These are phyloP conservation scores for Paramecium biaurelia DNA, from an alignment of 73 alveolate genomes.

Conservation along the genomic window DNA sequence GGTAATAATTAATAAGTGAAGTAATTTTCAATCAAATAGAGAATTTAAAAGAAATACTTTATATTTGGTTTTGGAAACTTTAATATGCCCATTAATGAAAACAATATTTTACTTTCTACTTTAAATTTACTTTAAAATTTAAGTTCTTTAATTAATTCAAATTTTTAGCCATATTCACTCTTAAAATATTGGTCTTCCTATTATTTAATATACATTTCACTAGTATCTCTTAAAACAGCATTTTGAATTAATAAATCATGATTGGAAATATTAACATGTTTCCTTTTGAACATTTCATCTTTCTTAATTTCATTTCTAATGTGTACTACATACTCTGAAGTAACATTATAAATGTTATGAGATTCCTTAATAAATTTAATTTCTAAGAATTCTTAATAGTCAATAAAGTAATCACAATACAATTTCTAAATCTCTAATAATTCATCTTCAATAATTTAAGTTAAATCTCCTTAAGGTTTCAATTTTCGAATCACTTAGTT, in stretches of 20 bases:
- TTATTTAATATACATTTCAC: not conserved
- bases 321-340: conserved; percentile 17
- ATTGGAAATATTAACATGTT: not conserved
- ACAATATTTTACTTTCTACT: conserved; percentile 4
- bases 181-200: not conserved
- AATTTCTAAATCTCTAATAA: not conserved
- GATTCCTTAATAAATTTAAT: not conserved
- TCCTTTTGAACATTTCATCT: conserved; percentile 8
- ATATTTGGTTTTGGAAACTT: conserved; percentile 35
- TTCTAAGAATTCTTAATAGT: not conserved
- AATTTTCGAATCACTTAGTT: not conserved
- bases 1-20: conserved; percentile 37
- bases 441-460: not conserved
- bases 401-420: conserved; percentile 5
- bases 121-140: conserved; percentile 41
- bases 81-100: conserved; percentile 21
- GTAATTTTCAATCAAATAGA: conserved; percentile 24
- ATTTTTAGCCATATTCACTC: not conserved
- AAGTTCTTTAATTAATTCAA: conserved; percentile 17
- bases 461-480: not conserved
- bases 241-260: conserved; percentile 12
- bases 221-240: conserved; percentile 40
- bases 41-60: conserved; percentile 11
- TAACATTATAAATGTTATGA: not conserved
- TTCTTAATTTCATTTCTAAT: conserved; percentile 34